Conservation (phyloP, 148 eudicot genomes). For the Polygonum aviculare region DNA sequence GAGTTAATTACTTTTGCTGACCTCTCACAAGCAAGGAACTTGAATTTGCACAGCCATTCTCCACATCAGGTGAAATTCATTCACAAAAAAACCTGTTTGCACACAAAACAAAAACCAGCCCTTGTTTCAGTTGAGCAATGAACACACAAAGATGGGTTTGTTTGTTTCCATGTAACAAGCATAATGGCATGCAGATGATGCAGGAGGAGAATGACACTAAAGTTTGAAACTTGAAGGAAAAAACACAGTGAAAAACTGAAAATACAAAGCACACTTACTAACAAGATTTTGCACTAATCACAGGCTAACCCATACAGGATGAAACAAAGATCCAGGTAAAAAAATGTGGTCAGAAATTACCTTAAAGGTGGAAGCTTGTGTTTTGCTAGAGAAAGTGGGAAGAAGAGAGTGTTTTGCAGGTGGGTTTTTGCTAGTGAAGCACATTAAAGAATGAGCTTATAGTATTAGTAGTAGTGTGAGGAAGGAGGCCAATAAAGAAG, state of each 20-base stretch:
- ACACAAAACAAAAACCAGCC: background rate
- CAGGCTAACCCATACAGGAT: background rate
- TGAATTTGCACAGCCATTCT: background rate
- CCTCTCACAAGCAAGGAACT: background rate
- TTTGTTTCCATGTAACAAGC: background rate
- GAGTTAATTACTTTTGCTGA: background rate
- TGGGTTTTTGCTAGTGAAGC: constrained; percentile 6
- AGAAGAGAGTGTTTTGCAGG: constrained; percentile 10
- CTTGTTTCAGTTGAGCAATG: background rate
- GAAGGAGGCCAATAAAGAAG: constrained; percentile 11
- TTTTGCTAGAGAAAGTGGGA: constrained; percentile 3
- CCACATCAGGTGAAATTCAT: background rate
- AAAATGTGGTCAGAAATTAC: background rate
- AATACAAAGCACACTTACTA: background rate
- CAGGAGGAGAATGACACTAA: background rate
- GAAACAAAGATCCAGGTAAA: background rate
- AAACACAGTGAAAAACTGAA: background rate
- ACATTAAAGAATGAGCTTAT: constrained; percentile 6
- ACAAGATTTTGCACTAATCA: background rate
- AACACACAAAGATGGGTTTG: background rate
- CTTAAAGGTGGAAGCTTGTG: constrained; percentile 2
- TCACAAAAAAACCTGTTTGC: background rate
- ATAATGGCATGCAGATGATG: background rate
- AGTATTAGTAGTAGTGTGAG: constrained; percentile 16
- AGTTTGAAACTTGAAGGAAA: background rate